Conservation (phyloP, 345 rosid genomes). For the Erucastrum elatum region DNA sequence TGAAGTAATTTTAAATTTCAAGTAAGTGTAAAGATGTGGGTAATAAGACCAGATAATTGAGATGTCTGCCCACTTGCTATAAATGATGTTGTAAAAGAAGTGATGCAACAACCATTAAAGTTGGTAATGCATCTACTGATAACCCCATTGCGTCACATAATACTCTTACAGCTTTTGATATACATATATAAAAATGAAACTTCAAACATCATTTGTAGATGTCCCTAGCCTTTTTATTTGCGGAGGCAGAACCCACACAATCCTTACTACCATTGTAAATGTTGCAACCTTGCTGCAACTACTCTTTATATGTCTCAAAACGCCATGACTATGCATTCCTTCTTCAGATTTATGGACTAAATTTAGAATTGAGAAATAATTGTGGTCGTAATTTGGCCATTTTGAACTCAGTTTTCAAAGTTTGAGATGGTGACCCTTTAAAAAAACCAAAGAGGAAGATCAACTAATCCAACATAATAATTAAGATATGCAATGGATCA, state of each 20-base stretch:
- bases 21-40: background rate
- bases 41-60: background rate
- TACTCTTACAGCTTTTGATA: background rate
- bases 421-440: background rate
- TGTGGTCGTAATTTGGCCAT: background rate
- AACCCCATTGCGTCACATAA: background rate
- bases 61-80: background rate
- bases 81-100: background rate
- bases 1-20: background rate
- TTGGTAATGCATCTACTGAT: background rate
- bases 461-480: background rate
- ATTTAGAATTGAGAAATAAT: too few relatives aligned
- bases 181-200: background rate
- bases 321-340: background rate
- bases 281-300: background rate
- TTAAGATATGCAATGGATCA: background rate
- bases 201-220: background rate
- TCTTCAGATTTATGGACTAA: background rate
- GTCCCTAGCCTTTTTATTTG: background rate
- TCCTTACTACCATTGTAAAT: background rate
- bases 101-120: background rate
- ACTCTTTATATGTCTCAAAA: background rate
- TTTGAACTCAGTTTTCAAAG: background rate
- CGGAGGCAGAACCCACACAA: background rate
- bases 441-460: background rate